A percentile compares a stretch with the other conserved stretches of the same genome.
Evolutionary conservation across 2,329 filamentous ascomycete species (phyloP).

Genomic region (Cordyceps tenuipes): DNA sequence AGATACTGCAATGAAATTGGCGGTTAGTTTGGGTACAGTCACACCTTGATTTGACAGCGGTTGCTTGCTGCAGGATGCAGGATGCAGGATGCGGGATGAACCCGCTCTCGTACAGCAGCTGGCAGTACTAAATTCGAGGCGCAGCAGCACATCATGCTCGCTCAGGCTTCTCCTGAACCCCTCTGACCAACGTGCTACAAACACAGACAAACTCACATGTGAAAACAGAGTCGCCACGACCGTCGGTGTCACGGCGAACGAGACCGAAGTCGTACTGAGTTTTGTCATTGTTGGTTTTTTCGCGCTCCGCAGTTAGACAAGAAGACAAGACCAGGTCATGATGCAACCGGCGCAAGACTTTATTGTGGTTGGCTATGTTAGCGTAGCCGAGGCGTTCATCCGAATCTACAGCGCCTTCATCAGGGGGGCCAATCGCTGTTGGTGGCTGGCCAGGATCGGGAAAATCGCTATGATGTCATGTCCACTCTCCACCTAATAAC

Average conservation of each 20-base stretch:
- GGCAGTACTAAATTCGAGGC: neutral
- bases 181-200: neutral
- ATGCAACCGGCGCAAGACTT: neutral
- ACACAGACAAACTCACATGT: slow-evolving; percentile 52
- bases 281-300: slow-evolving; percentile 35
- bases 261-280: slow-evolving; percentile 74
- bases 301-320: neutral
- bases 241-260: slow-evolving; percentile 76
- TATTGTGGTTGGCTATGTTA: neutral
- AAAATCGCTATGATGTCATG: neutral
- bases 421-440: neutral
- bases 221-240: slow-evolving; percentile 79
- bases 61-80: too few species aligned
- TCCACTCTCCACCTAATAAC: neutral
- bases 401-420: neutral
- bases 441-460: neutral
- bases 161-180: neutral
- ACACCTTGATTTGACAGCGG: neutral
- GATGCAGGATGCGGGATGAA: neutral
- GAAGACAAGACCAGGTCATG: neutral
- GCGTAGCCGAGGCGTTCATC: neutral
- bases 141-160: neutral
- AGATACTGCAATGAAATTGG: slow-evolving; percentile 53
- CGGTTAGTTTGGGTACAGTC: neutral
- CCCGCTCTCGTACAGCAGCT: neutral